Evolutionary conservation across 2,329 filamentous ascomycete genomes (phyloP).

Genomic region (Pseudonectria buxi): DNA sequence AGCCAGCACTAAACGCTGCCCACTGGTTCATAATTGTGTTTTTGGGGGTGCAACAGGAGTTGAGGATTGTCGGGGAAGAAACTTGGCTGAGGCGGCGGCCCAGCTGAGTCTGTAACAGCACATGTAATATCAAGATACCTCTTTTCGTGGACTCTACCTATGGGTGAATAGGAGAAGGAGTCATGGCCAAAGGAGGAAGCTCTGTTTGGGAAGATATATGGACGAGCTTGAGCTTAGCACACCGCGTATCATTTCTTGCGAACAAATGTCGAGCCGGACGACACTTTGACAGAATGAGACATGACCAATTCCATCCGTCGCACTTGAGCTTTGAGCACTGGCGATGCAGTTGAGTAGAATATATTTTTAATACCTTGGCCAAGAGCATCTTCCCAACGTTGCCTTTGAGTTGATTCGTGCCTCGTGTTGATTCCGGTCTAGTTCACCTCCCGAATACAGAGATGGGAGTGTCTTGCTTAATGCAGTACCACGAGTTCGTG

Average conservation of each 20-base stretch:
- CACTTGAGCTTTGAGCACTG: conserved; percentile 4
- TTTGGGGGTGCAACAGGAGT: conserved; percentile 1
- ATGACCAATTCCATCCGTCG: conserved; percentile 13
- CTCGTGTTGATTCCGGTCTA: too few species aligned
- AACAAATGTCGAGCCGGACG: conserved; percentile 4
- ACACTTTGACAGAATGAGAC: conserved; percentile 15
- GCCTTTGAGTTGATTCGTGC: too few species aligned
- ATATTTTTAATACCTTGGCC: too few species aligned
- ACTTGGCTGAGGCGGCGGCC: conserved; percentile 12
- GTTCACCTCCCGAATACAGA: too few species aligned
- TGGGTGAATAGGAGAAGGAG: background rate
- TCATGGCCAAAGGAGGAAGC: background rate
- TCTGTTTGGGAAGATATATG: too few species aligned
- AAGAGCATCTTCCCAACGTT: too few species aligned
- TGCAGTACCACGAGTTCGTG: too few species aligned
- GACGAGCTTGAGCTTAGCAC: too few species aligned
- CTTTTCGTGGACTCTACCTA: conserved; percentile 20
- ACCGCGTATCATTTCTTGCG: background rate
- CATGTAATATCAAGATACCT: conserved; percentile 28
- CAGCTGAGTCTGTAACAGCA: conserved; percentile 27
- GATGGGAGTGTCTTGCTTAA: too few species aligned
- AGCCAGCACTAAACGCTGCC: conserved; percentile 68
- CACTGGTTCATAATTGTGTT: background rate
- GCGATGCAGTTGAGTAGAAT: too few species aligned
- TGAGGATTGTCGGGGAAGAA: conserved; percentile 4